phyloP scores from a whole-genome alignment of 2,329 filamentous ascomycete genomes.

The Fusarium albidum region DNA sequence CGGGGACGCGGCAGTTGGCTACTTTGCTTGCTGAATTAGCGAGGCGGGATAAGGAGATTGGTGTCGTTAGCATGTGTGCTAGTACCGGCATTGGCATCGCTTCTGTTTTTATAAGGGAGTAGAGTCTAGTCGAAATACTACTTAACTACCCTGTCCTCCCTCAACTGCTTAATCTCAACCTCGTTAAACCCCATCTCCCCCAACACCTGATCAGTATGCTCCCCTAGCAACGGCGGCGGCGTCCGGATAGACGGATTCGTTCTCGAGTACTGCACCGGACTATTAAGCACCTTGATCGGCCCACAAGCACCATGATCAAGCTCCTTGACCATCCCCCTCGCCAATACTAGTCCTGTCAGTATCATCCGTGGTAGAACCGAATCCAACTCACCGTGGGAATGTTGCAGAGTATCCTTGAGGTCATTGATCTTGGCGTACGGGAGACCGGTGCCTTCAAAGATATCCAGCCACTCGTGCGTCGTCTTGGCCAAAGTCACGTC shows the following conservation, averaged over 20 bases:
- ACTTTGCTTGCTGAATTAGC: constrained; percentile 13
- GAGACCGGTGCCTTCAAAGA: constrained; percentile 86
- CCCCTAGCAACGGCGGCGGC: constrained; percentile 82
- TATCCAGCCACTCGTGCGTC: constrained; percentile 83
- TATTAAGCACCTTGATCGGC: constrained; percentile 86
- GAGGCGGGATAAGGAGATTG: constrained; percentile 2
- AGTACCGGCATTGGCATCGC: constrained; percentile 7
- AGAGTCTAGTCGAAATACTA: too few relatives aligned
- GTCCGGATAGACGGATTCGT: constrained; percentile 76
- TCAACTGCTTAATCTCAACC: neutral
- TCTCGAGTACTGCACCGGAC: constrained; percentile 91
- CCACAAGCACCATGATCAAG: constrained; percentile 84
- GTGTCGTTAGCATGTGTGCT: constrained; percentile 26
- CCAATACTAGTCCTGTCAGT: constrained; percentile 42
- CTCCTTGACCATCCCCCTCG: constrained; percentile 87
- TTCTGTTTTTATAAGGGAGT: neutral
- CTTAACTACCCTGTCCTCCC: too few relatives aligned
- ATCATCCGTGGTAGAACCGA: rapidly evolving
- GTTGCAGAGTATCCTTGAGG: constrained; percentile 80
- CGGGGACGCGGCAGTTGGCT: constrained; percentile 56
- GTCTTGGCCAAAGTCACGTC: constrained; percentile 75
- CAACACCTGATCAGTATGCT: constrained; percentile 84
- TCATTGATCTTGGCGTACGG: constrained; percentile 94
- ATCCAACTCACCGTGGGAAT: constrained; percentile 74
- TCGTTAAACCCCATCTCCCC: neutral